Percentiles rank a stretch among this genome's conserved stretches.
phyloP scores from a whole-genome alignment of 192 early-diverging fungal species.

The Podochytrium sp. region DNA sequence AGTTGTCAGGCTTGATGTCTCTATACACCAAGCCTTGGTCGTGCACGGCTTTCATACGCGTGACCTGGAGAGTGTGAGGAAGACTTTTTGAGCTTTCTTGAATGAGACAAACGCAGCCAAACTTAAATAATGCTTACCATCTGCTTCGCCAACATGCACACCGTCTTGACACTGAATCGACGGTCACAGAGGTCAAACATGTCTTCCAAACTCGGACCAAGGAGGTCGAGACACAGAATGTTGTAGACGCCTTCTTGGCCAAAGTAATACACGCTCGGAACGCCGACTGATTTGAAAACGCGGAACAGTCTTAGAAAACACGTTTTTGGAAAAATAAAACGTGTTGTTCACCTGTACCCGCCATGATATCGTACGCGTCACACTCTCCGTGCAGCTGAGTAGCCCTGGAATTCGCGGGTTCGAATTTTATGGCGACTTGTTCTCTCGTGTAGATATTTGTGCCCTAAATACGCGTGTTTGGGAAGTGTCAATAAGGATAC shows the following conservation, averaged over 20 bases:
- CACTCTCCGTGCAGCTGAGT: slow-evolving; percentile 96
- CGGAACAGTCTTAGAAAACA: not conserved
- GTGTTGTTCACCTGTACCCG: slow-evolving; percentile 51
- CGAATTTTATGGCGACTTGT: slow-evolving; percentile 97
- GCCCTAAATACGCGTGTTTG: too few relatives aligned
- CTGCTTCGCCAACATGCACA: slow-evolving; percentile 72
- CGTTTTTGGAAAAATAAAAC: not conserved
- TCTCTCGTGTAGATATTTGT: slow-evolving; percentile 87
- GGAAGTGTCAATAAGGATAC: too few relatives aligned
- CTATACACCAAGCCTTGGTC: slow-evolving; percentile 95
- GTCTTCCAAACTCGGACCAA: slow-evolving; percentile 93
- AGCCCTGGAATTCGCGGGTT: slow-evolving; percentile 93
- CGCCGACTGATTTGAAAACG: slow-evolving; percentile 61
- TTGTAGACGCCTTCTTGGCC: slow-evolving; percentile 96
- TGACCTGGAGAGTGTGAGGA: slow-evolving; percentile 56
- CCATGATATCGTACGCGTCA: slow-evolving; percentile 91
- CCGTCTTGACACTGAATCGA: slow-evolving; percentile 91
- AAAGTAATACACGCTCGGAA: slow-evolving; percentile 93
- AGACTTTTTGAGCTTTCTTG: not conserved
- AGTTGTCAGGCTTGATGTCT: slow-evolving; percentile 99
- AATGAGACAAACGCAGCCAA: not conserved
- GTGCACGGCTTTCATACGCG: slow-evolving; percentile 89
- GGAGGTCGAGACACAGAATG: slow-evolving; percentile 90
- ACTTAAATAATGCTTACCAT: slow-evolving; percentile 3
- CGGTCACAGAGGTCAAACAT: slow-evolving; percentile 95